These are phyloP conservation scores for Pyrenochaeta sp. DNA, from an alignment of 2,329 filamentous ascomycete genomes.

Conservation along the genomic window DNA sequence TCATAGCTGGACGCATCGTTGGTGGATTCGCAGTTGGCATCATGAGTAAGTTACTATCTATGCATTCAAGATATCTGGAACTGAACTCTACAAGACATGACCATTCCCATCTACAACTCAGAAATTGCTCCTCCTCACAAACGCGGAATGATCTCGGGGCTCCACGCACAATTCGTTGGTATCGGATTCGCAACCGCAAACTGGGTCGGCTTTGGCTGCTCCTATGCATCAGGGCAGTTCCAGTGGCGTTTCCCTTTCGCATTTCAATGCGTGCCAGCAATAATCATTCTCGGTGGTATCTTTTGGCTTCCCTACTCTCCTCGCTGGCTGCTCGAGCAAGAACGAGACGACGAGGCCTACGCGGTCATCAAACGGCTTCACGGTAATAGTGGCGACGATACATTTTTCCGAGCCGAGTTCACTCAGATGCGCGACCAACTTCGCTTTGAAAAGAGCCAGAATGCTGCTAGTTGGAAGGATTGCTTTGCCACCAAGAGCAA, in stretches of 20 bases:
- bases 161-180: constrained; percentile 31
- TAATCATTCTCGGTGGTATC: constrained; percentile 54
- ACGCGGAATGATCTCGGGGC: constrained; percentile 54
- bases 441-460: constrained; percentile 8
- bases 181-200: constrained; percentile 49
- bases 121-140: constrained; percentile 65
- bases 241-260: constrained; percentile 50
- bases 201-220: constrained; percentile 50
- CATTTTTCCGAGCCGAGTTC: constrained; percentile 13
- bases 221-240: constrained; percentile 30
- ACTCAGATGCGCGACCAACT: constrained; percentile 16
- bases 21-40: constrained; percentile 57
- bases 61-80: constrained; percentile 17
- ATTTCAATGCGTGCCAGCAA: constrained; percentile 52
- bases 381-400: constrained; percentile 7
- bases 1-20: constrained; percentile 60
- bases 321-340: constrained; percentile 65
- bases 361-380: constrained; percentile 4
- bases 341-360: constrained; percentile 58
- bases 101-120: constrained; percentile 62
- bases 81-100: constrained; percentile 49
- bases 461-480: constrained; percentile 7
- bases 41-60: neutral
- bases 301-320: constrained; percentile 67
- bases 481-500: constrained; percentile 6